Base-by-base conservation (phyloP, 768 basidiomycete species). In the Lentinula detonsa region DNA sequence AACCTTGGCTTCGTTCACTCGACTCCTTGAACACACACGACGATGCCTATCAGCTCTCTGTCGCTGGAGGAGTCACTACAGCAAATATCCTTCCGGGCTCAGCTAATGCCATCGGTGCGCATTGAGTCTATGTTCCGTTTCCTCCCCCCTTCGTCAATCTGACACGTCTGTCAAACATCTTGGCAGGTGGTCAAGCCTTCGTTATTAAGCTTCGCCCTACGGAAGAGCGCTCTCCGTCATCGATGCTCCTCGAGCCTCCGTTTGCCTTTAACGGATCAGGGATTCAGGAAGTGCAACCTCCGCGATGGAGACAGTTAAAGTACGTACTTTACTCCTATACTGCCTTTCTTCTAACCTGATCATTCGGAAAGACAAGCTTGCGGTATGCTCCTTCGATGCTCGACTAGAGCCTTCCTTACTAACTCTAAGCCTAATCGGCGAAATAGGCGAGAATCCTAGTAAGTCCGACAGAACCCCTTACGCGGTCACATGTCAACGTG, bases 1-100 rank as follows among this genome's bases (percentile, higher is more conserved):
- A 78, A 37, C 85, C 85, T 1, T 86, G 84, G 83, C 75, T 90
- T 5, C 76, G 87, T 28, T 81, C 80, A 43, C 69, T 88, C 43
- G 88, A 90, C 66, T 85, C 80, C 0, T 75, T 90, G 65, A 85
- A 90, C 68, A 86, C 85, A 0, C 86, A 86, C 59, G 87, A 88
- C 65, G 77, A 80, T 31, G 74, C 86, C 0, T 82, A 81, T 65
- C 71, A 66, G 45, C 75, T 84, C 9, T 75, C 82, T 11, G 80
- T 87, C 52, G 73, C 88, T 0, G 88, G 89, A 1, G 68, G 88
- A 13, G 81, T 90, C 37, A 88, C 88, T 0, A 84, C 85, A 1
- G 78, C 81, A 33, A 80, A 85, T 61, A 72, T 88, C 40, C 72
- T 90, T 0, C 88, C 88, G 3, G 88, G 86, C 2, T 82, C 77